phyloP scores from a whole-genome alignment of 2,329 filamentous ascomycete species.

The Talaromyces rugulosus region DNA sequence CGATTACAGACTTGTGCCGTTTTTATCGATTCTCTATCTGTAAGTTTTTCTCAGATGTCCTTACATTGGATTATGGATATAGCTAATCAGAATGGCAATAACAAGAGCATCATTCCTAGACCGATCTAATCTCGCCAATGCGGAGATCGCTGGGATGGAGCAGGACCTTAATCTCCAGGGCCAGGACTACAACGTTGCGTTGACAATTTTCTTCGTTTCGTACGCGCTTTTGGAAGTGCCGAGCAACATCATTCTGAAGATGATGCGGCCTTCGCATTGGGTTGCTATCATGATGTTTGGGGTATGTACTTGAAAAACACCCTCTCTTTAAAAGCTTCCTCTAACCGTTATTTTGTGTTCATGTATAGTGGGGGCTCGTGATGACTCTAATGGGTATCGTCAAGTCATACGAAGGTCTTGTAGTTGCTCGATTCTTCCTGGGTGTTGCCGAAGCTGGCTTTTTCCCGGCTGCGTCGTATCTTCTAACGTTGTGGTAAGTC shows the following conservation, averaged over 20 bases:
- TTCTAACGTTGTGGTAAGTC: constrained; percentile 62
- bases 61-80: too few relatives aligned
- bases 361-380: constrained; percentile 17
- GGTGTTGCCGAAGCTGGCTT: constrained; percentile 59
- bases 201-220: constrained; percentile 52
- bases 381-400: constrained; percentile 14
- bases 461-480: constrained; percentile 53
- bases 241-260: constrained; percentile 24
- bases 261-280: constrained; percentile 34
- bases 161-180: constrained; percentile 54
- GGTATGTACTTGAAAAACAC: background rate
- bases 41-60: too few relatives aligned
- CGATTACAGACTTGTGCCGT: too few relatives aligned
- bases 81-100: too few relatives aligned
- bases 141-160: constrained; percentile 21
- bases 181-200: constrained; percentile 65
- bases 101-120: constrained; percentile 19
- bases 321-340: too few relatives aligned
- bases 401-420: constrained; percentile 17
- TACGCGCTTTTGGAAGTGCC: constrained; percentile 27
- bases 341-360: too few relatives aligned
- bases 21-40: too few relatives aligned
- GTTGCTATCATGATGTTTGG: constrained; percentile 40
- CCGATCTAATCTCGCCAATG: constrained; percentile 25
- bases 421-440: constrained; percentile 54